Base-by-base conservation (phyloP, 169 alveolate species). In the Cryptosporidium sp. region DNA sequence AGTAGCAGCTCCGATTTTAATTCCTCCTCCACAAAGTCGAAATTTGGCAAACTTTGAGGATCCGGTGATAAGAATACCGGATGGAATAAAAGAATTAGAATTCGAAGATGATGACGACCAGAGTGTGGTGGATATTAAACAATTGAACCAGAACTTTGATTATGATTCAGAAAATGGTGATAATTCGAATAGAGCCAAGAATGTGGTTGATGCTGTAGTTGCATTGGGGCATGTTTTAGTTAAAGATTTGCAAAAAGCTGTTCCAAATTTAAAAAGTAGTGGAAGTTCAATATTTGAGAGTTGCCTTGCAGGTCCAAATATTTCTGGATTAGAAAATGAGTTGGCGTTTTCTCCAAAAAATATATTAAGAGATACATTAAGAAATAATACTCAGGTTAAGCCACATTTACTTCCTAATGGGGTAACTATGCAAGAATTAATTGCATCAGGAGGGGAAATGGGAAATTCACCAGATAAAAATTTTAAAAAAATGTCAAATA, bases 381-480 rank as follows among this genome's bases (percentile, higher is more conserved):
- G 31, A 29, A 45, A 80, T 31, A 59, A 80, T 62, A 65, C 41
- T 26, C 43, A 62, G 10, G 67, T 65, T 21, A 80, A 48, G 50
- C 89, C 89, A 26, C 89, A 80, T 67, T 65, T 80, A 16, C 75
- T 80, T 21, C 89, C 89, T n/a, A 62, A 61, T 80, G 89, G 89
- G 69, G 35, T 80, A 18, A 80, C 89, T 31, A 35, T 80, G 55
- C 89, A 80, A 41, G 89, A 80, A 39, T 59, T 65, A 62, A 52
- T 59, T n/a, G 33, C 68, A 33, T 55, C 86, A 23, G 68, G 70
- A 18, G 69, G 48, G 16, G 50, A 50, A 48, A 9, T n/a, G 9
- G 67, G 67, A 9, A 55, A 12, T 55, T 55, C 67, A 6, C 70
- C 85, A 16, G 85, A 45, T 31, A 71, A 55, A 7, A 37, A 16